A percentile compares a stretch with the other conserved stretches of the same genome.
Conservation (phyloP, 345 rosid genomes). For the Psidium friedrichsthalianum region DNA sequence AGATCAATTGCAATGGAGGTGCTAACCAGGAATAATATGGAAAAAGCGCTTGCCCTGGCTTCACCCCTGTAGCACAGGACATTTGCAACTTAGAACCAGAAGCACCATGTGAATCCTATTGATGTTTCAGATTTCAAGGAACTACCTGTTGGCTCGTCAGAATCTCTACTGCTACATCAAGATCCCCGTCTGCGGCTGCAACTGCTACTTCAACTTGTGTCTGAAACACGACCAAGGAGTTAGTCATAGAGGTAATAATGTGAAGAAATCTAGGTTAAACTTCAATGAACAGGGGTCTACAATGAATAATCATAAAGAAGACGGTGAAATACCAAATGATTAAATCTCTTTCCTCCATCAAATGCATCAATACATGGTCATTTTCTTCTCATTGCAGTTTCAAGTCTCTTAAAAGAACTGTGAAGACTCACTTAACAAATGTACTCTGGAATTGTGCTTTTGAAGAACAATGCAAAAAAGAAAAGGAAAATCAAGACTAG, state of each 20-base stretch:
- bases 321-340: neutral
- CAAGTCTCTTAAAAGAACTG: neutral
- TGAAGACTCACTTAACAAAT: neutral
- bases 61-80: neutral
- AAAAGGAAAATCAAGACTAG: neutral
- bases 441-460: neutral
- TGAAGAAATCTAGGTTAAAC: neutral
- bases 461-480: neutral
- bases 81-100: neutral
- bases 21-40: neutral
- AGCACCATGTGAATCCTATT: neutral
- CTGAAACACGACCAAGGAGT: slow-evolving; percentile 22
- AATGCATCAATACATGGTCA: neutral
- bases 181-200: slow-evolving; percentile 91
- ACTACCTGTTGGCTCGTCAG: slow-evolving; percentile 86
- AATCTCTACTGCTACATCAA: slow-evolving; percentile 84
- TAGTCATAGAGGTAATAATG: neutral
- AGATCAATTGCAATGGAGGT: neutral
- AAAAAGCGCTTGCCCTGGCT: neutral
- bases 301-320: neutral
- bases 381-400: neutral
- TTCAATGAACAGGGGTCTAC: neutral
- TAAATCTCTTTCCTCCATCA: neutral
- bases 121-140: neutral
- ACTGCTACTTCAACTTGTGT: slow-evolving; percentile 93